Evolutionary conservation across 768 basidiomycete genomes (phyloP).

Genomic region (Tremella mesenterica): DNA sequence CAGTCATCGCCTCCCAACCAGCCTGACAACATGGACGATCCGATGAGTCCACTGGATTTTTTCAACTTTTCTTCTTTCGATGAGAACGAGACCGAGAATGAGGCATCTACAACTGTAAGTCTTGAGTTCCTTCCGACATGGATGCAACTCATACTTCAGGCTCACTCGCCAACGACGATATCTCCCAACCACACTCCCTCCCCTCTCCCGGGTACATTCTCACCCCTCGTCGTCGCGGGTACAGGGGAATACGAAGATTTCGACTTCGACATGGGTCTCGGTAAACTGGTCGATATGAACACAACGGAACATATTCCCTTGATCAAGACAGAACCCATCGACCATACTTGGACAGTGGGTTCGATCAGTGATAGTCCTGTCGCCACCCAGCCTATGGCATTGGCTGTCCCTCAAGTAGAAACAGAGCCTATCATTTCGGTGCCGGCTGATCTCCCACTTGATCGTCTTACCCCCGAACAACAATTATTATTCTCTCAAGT

Average conservation of each 20-base stretch:
- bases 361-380: not conserved
- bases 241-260: slow-evolving; percentile 7
- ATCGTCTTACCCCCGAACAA: slow-evolving; percentile 23
- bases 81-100: slow-evolving; percentile 11
- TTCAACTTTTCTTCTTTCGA: slow-evolving; percentile 36
- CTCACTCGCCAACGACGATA: slow-evolving; percentile 29
- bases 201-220: slow-evolving; percentile 4
- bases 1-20: slow-evolving; percentile 2
- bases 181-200: slow-evolving; percentile 36
- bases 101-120: slow-evolving; percentile 10
- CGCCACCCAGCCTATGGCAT: not conserved
- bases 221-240: not conserved
- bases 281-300: not conserved
- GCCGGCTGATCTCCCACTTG: slow-evolving; percentile 6
- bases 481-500: slow-evolving; percentile 30
- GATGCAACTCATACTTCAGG: slow-evolving; percentile 4
- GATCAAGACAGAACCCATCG: slow-evolving; percentile 33
- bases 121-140: slow-evolving; percentile 4
- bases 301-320: slow-evolving; percentile 7
- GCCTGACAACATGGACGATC: slow-evolving; percentile 7
- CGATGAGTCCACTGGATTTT: slow-evolving; percentile 10
- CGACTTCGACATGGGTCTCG: slow-evolving; percentile 8
- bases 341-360: slow-evolving; percentile 11
- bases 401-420: slow-evolving; percentile 6
- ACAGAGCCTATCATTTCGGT: slow-evolving; percentile 1